Conservation (phyloP, 176 grass and related monocot genomes). For the Eragrostis curvula region DNA sequence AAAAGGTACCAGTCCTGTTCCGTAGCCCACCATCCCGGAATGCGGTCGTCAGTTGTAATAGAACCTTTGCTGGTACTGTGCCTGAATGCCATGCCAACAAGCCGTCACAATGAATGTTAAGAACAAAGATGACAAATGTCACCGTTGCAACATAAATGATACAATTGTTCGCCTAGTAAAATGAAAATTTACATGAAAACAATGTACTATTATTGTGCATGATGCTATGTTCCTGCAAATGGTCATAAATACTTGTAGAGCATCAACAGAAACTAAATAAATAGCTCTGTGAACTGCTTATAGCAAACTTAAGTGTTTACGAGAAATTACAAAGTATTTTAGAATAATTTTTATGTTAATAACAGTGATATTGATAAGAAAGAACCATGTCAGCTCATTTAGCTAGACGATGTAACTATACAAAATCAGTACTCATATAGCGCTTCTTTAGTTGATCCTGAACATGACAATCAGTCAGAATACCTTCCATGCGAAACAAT, state of each 20-base stretch:
- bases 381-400: not conserved
- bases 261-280: not conserved
- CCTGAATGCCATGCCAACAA: conserved; percentile 54
- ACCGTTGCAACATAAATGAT: conserved; percentile 3
- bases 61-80: conserved; percentile 90
- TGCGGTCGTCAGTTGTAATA: conserved; percentile 79
- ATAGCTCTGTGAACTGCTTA: conserved; percentile 9
- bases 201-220: conserved; percentile 23
- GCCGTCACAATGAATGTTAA: conserved; percentile 34
- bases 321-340: not conserved
- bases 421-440: conserved; percentile 6
- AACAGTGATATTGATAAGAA: conserved; percentile 10
- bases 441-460: not conserved
- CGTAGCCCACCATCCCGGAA: conserved; percentile 81
- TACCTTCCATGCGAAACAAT: not conserved
- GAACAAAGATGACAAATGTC: conserved; percentile 28
- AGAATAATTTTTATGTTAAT: not conserved
- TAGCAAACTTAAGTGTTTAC: not conserved
- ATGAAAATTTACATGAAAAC: conserved; percentile 17
- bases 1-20: conserved; percentile 72
- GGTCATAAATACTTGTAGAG: conserved; percentile 21
- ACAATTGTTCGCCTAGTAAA: not conserved
- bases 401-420: conserved; percentile 11
- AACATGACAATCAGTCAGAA: not conserved
- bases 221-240: conserved; percentile 10